Percentiles rank a stretch among this genome's conserved stretches.
Evolutionary conservation across 2,329 filamentous ascomycete genomes (phyloP).

Genomic region (Exutisphaerella laricina): DNA sequence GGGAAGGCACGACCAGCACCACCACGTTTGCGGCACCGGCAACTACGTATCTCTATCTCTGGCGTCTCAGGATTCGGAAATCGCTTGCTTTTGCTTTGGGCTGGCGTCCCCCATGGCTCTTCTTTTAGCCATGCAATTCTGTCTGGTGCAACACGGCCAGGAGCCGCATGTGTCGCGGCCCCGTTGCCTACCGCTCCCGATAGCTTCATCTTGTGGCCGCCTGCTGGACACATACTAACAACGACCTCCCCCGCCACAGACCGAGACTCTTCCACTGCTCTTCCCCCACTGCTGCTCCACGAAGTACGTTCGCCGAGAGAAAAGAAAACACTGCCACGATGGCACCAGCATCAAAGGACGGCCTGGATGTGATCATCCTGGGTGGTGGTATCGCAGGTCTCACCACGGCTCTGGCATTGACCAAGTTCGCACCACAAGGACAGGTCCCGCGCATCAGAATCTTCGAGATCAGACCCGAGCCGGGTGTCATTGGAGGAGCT

Average conservation of each 20-base stretch:
- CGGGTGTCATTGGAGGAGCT: slow-evolving; percentile 43
- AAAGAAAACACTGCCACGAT: slow-evolving; percentile 10
- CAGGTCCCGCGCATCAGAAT: slow-evolving; percentile 40
- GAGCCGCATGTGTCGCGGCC: slow-evolving; percentile 4
- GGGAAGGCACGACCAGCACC: no score
- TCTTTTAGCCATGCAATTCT: background rate
- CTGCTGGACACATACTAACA: background rate
- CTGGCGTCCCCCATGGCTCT: background rate
- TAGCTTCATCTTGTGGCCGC: background rate
- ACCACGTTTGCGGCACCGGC: no score
- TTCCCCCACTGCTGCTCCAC: background rate
- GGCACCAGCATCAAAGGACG: slow-evolving; percentile 28
- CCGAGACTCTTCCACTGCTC: background rate
- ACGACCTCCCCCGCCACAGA: background rate
- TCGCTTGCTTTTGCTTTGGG: no score
- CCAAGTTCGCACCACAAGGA: slow-evolving; percentile 38
- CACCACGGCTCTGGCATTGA: slow-evolving; percentile 45
- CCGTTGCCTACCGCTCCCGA: slow-evolving; percentile 1
- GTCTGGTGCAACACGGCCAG: slow-evolving; percentile 2
- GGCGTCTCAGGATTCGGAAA: no score
- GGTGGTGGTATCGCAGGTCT: slow-evolving; percentile 50
- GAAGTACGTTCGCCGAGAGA: background rate
- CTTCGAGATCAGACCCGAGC: slow-evolving; percentile 44
- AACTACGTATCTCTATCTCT: no score
- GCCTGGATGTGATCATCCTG: slow-evolving; percentile 43